Base-by-base conservation (phyloP, 23 red algal species). In the Pyropia yezoensis region DNA sequence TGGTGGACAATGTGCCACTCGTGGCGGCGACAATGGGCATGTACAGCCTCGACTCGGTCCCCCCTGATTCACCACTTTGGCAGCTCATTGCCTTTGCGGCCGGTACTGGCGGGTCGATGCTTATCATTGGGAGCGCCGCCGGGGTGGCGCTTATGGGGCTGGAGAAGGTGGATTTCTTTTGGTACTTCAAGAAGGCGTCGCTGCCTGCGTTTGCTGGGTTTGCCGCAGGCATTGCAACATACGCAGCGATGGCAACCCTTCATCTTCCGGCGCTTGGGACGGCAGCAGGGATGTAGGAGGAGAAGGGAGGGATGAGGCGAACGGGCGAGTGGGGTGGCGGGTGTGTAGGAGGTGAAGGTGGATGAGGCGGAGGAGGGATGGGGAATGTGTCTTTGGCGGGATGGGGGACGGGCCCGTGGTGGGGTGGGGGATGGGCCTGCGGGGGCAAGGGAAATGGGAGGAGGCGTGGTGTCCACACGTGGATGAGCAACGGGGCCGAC, bases 21-120 rank as follows among this genome's bases (percentile, higher is more conserved):
- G 94, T 98, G 14, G 94, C 94, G 11, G 94, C 94, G 25, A 90
- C 80, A 25, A 90, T 98, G 85, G 94, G 94, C 49, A 98, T 98
- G 94, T 98, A 91, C 54, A 79, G 83, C 27, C 78, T 89, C 29
- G 74, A 83, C 14, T 61, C 77, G 65, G 70, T 76, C 54, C 94
- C 94, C 39, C 18, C 54, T 57, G 94, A 98, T 58, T 70, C 66
- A 1, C 17, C 57, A 34, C 68, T 91, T 14, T 98, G 94, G 94
- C 94, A 98, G 67, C 71, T 91, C 51, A 88, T 98, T 39, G 94
- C 94, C 18, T 90, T 75, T 67, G 86, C 73, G 54, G 94, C 94
- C 3, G 94, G 94, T n/a, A 96, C 84, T 2, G 92, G 92, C 53
- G 75, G 75, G 20, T 75, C 71, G 34, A 75, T 81, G 8, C 57